Base-by-base conservation (phyloP, 768 basidiomycete genomes). In the Cystofilobasidium capitatum region DNA sequence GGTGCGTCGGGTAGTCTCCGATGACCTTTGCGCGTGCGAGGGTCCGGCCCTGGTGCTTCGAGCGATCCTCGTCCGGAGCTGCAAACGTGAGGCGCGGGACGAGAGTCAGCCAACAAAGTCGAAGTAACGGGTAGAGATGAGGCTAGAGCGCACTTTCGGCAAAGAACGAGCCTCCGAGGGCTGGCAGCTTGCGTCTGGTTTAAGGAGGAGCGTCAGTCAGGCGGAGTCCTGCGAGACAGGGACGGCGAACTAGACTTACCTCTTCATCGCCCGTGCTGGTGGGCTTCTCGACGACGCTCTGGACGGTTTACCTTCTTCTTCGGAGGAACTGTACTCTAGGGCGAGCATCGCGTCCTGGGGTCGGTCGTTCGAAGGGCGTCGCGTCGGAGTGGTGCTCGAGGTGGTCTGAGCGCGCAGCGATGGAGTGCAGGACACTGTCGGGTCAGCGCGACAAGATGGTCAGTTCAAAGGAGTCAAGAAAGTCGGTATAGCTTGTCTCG, bases 1-100 rank as follows among this genome's bases (percentile, higher is more conserved):
- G 51, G 31, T 55, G 51, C 10, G 51, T 55, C 26, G 51, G 51
- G 29, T 55, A 55, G 51, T 55, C 51, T 10, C 51, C 51, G 31
- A 55, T 20, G 13, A 55, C 51, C 51, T 55, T 55, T 14, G 51
- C 14, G 14, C 51, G 51, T 13, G 51, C 51, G 51, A 55, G 51
- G 29, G 51, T 55, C 10, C 51, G 51, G 26, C 51, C 51, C 31
- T 55, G 51, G 31, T 55, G 22, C 13, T 17, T 29, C 4, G 51
- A 31, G 7, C 29, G 8, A 4, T 55, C 51, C 51, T 55, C 51
- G 9, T 26, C 13, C 2, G 31, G 29, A 33, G 31, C 51, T 33
- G 49, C 24, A 12, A 5, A 20, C n/a, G n/a, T n/a, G 6, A 29
- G 5, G 7, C 22, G 7, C 17, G 9, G 45, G 9, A 16, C 20